phyloP scores from a whole-genome alignment of 805 yeast species.

The Cyberlindnera japonica region DNA sequence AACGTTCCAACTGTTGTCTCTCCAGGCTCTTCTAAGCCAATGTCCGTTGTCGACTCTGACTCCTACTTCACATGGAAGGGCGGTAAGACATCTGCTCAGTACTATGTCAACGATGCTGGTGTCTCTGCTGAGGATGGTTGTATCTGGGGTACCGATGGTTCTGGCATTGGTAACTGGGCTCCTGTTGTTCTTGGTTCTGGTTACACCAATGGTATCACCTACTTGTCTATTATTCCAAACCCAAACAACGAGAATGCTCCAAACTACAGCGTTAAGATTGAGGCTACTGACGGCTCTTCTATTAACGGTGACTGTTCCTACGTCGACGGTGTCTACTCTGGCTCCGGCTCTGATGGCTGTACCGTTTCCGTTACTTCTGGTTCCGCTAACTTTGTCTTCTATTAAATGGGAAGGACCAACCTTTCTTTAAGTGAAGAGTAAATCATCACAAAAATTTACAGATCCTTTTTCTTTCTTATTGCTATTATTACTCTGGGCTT shows the following conservation, averaged over 20 bases:
- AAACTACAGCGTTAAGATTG: constrained; percentile 74
- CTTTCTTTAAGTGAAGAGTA: too few relatives aligned
- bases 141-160: constrained; percentile 81
- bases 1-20: constrained; percentile 82
- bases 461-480: too few relatives aligned
- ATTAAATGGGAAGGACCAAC: too few relatives aligned
- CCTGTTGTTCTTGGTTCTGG: constrained; percentile 96
- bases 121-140: constrained; percentile 86
- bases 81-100: constrained; percentile 85
- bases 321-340: constrained; percentile 70
- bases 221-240: constrained; percentile 90
- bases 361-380: constrained; percentile 65
- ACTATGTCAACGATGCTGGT: constrained; percentile 97
- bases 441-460: too few relatives aligned
- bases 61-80: constrained; percentile 82
- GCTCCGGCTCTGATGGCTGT: constrained; percentile 72
- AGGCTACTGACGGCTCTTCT: constrained; percentile 56
- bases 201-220: constrained; percentile 58
- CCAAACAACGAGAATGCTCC: constrained; percentile 75
- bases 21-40: constrained; percentile 60
- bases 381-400: constrained; percentile 57
- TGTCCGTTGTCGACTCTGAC: constrained; percentile 77
- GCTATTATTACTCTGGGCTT: not conserved
- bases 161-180: constrained; percentile 96
- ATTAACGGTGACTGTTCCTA: constrained; percentile 73